Conservation (phyloP, 1,139 yeast genomes). For the Candida sp. region DNA sequence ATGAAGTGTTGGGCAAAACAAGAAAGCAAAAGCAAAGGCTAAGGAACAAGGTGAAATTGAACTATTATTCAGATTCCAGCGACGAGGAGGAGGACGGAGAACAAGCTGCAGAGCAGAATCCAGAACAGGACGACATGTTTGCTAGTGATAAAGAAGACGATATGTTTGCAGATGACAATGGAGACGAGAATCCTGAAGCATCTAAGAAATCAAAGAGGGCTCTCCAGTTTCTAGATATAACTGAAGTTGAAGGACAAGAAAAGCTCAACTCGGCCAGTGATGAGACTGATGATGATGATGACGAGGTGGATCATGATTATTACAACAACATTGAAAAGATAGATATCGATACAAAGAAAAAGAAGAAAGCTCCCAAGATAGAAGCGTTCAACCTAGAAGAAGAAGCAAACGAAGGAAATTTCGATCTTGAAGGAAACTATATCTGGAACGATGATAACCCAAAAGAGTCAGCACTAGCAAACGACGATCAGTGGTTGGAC, state of each 20-base stretch:
- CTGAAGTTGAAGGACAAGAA: conserved; percentile 1
- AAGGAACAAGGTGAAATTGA: conserved; percentile 25
- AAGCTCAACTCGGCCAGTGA: background rate
- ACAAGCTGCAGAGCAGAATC: no score
- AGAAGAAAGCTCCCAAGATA: conserved; percentile 29
- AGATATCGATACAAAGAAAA: conserved; percentile 8
- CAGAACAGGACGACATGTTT: conserved; percentile 19
- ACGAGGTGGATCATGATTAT: conserved; percentile 15
- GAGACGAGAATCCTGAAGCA: conserved; percentile 1
- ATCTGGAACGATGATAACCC: conserved; percentile 43
- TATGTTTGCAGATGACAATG: conserved; percentile 7
- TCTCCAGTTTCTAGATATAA: background rate
- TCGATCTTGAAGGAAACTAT: conserved; percentile 67
- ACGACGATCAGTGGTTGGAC: conserved; percentile 54
- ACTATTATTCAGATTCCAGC: conserved; percentile 33
- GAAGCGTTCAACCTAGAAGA: conserved; percentile 67
- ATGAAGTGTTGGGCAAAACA: conserved; percentile 26
- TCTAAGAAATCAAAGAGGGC: background rate
- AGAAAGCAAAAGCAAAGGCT: conserved; percentile 22
- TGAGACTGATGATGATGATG: conserved; percentile 6
- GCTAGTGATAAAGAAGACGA: conserved; percentile 28
- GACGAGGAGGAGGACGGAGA: conserved; percentile 18
- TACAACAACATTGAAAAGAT: conserved; percentile 19
- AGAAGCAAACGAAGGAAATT: conserved; percentile 63
- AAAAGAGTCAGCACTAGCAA: conserved; percentile 28